Evolutionary conservation across 805 yeast species (phyloP), one percentile per base, ranked within the genome.

Genomic region (Candida jianshihensis): DNA sequence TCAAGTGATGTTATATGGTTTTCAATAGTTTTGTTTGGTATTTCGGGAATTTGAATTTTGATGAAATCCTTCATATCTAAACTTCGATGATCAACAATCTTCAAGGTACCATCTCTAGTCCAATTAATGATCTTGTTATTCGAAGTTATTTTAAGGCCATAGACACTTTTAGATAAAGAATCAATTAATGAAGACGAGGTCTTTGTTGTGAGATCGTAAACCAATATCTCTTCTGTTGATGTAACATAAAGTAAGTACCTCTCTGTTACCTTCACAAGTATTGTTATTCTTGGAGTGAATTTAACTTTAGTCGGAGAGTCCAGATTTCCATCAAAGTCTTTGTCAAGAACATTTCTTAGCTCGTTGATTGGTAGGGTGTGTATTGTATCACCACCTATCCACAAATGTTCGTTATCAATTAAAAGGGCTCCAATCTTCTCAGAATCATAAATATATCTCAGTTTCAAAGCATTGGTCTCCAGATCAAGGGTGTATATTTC

Each of bases 1-100:
- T 71, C 79, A 15, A 71, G 39, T 0, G 71, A 57, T 1, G 64
- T 62, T n/a, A 71, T 43, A 14, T 59, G 42, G 41, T 73, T 73
- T 1, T 58, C 56, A 8, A 67, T 51, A 20, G 63, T 51, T 16
- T 59, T 71, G 10, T 46, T 44, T 12, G 53, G 36, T 9, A 46
- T 44, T 46, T 20, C 54, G 21, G 20, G 59, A 48, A 52, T 36
- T 18, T 47, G 39, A 17, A 56, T 19, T 1, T 32, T 22, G 0
- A 36, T 26, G 7, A 39, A 37, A 10, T 33, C 31, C 5, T 37
- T 30, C 17, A 49, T 30, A 17, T 44, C 42, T 8, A 44, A 39
- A 2, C 41, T 43, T 2, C 47, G 49, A 5, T 40, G 38, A 8
- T 46, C 36, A 5, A 67, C 39, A 17, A 36, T 44, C 34, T 65